Percentiles rank a stretch among this genome's conserved stretches.
Conservation (phyloP, 2,329 filamentous ascomycete species). For the Xylariaceae sp. region DNA sequence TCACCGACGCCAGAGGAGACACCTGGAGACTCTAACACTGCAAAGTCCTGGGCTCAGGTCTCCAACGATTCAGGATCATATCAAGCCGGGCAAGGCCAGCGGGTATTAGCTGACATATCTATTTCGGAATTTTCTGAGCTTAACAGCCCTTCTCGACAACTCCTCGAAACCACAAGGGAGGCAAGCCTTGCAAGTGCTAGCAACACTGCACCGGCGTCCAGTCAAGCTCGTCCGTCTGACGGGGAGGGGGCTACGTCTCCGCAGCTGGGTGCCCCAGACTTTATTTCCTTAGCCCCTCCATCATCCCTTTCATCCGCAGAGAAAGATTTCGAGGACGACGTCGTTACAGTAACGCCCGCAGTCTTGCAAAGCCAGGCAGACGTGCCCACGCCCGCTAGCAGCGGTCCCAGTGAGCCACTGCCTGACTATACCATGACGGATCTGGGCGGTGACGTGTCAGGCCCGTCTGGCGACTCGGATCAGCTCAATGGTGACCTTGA, state of each 20-base stretch:
- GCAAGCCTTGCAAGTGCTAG: constrained; percentile 15
- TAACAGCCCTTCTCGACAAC: constrained; percentile 32
- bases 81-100: constrained; percentile 22
- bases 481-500: neutral
- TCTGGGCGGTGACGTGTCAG: constrained; percentile 27
- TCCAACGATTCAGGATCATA: constrained; percentile 20
- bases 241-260: constrained; percentile 17
- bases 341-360: constrained; percentile 28
- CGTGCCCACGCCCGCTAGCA: constrained; percentile 38
- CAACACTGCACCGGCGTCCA: constrained; percentile 7
- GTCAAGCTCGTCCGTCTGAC: constrained; percentile 3
- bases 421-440: constrained; percentile 41
- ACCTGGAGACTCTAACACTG: neutral
- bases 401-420: constrained; percentile 47
- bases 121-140: constrained; percentile 28
- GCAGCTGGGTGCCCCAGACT: constrained; percentile 15
- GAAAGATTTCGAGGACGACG: constrained; percentile 18
- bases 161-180: constrained; percentile 25
- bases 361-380: constrained; percentile 33
- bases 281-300: constrained; percentile 5
- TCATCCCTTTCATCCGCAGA: constrained; percentile 10
- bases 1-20: neutral
- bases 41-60: neutral
- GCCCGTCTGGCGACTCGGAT: constrained; percentile 25
- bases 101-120: constrained; percentile 17